phyloP scores from a whole-genome alignment of 306 rosid species.

The Trichosanthes truncata region DNA sequence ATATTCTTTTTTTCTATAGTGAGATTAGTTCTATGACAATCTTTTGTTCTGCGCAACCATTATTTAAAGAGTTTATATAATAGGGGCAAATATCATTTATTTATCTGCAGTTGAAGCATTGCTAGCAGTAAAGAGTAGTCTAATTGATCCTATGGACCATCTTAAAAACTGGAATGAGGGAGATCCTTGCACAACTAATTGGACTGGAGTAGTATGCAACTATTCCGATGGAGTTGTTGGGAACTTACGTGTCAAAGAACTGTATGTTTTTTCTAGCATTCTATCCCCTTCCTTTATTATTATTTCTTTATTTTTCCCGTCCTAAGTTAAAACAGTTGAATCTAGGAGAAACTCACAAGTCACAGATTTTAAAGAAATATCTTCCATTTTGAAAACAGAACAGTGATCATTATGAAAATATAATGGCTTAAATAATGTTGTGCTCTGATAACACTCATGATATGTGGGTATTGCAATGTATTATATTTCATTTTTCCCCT shows the following conservation, averaged over 20 bases:
- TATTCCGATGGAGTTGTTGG: slow-evolving; percentile 25
- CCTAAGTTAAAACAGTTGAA: not conserved
- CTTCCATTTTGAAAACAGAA: not conserved
- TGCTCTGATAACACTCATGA: not conserved
- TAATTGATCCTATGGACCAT: slow-evolving; percentile 39
- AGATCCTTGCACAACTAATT: slow-evolving; percentile 60
- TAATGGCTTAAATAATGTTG: not conserved
- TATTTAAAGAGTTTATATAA: not conserved
- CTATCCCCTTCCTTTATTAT: not conserved
- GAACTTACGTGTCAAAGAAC: slow-evolving; percentile 44
- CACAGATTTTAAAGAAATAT: not conserved
- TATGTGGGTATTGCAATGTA: not conserved
- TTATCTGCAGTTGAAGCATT: slow-evolving; percentile 50
- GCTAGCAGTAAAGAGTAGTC: slow-evolving; percentile 43
- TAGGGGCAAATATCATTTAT: not conserved
- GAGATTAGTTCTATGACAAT: not conserved
- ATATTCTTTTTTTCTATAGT: not conserved
- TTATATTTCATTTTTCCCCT: not conserved
- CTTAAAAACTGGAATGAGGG: slow-evolving; percentile 50
- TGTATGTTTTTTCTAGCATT: slow-evolving; percentile 34
- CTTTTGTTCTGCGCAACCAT: not conserved
- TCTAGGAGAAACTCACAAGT: not conserved
- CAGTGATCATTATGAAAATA: not conserved
- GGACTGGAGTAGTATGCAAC: slow-evolving; percentile 64
- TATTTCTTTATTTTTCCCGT: not conserved